Conservation (phyloP, 371 early-diverging fungal genomes). For the Actinomucor elegans region DNA sequence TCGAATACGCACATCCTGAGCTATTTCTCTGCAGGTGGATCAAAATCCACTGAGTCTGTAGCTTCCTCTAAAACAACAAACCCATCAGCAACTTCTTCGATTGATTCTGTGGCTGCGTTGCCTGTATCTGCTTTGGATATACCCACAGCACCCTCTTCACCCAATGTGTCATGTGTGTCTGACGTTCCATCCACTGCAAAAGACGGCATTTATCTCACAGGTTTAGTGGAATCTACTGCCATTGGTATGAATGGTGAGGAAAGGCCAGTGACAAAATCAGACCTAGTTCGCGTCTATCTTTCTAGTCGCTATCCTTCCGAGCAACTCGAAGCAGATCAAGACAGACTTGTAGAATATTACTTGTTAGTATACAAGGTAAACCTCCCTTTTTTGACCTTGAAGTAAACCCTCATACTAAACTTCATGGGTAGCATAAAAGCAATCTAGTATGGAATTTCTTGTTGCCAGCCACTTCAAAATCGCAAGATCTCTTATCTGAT, state of each 20-base stretch:
- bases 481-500: constrained; percentile 28
- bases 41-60: constrained; percentile 17
- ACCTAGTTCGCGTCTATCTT: constrained; percentile 46
- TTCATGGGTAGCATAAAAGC: constrained; percentile 28
- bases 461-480: constrained; percentile 27
- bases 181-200: background rate
- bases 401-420: background rate
- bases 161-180: background rate
- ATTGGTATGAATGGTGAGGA: constrained; percentile 37
- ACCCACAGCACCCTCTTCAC: constrained; percentile 3
- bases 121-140: constrained; percentile 15
- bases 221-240: constrained; percentile 25
- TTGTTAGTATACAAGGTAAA: constrained; percentile 57
- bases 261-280: constrained; percentile 16
- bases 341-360: constrained; percentile 45
- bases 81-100: background rate
- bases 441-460: constrained; percentile 40
- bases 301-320: constrained; percentile 16
- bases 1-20: constrained; percentile 53
- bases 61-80: background rate
- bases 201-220: constrained; percentile 35
- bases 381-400: background rate
- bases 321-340: constrained; percentile 5
- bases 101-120: constrained; percentile 24
- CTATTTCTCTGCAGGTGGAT: constrained; percentile 44